These are phyloP conservation scores for Solanum dulcamara DNA, from an alignment of 257 asterid genomes.

Conservation along the genomic window DNA sequence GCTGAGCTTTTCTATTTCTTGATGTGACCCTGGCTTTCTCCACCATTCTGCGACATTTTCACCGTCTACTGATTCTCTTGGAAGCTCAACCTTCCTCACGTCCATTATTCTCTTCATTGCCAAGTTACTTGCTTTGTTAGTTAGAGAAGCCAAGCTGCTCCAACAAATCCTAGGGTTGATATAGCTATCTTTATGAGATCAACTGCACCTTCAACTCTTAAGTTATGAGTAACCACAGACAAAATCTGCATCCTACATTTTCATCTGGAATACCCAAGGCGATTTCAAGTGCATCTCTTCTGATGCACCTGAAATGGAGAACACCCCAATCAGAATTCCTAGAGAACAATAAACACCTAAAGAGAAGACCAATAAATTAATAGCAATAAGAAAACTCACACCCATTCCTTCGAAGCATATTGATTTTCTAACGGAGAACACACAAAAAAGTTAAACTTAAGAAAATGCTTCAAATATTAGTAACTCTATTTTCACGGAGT, in stretches of 20 bases:
- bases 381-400: no score
- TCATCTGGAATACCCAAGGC: conserved; percentile 72
- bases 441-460: no score
- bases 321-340: no score
- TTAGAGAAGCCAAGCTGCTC: conserved; percentile 72
- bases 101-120: conserved; percentile 73
- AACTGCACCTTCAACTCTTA: conserved; percentile 66
- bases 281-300: no score
- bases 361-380: no score
- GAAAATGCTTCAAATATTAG: no score
- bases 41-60: conserved; percentile 47
- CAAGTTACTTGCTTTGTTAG: conserved; percentile 62
- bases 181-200: conserved; percentile 70
- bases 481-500: no score
- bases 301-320: no score
- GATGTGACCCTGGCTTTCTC: conserved; percentile 49
- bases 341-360: no score
- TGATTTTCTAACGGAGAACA: no score
- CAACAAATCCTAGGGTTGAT: conserved; percentile 76
- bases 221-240: conserved; percentile 37
- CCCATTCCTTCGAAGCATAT: no score
- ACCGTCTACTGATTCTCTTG: conserved; percentile 7
- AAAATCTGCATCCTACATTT: conserved; percentile 60
- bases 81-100: conserved; percentile 28
- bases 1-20: no score